Evolutionary conservation across 2,329 filamentous ascomycete species (phyloP).

Genomic region (Calonectria fujianensis): DNA sequence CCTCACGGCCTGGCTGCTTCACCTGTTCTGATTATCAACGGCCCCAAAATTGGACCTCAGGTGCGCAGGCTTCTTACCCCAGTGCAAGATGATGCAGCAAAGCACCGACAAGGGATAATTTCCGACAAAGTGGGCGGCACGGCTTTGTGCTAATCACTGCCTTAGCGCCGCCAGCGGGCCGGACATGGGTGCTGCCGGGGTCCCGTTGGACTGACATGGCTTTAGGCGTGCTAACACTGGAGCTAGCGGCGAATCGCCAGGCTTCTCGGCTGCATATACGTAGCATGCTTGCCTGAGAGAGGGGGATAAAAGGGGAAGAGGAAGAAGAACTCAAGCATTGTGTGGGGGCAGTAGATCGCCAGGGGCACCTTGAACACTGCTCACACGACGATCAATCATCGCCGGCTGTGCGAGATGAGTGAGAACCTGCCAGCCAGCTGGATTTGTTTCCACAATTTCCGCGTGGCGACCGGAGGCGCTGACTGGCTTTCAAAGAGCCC

Average conservation of each 20-base stretch:
- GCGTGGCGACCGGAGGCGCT: neutral
- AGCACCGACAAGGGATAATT: neutral
- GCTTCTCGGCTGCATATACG: neutral
- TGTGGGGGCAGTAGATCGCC: neutral
- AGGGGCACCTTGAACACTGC: neutral
- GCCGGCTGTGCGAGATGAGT: neutral
- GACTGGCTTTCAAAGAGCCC: neutral
- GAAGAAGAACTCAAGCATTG: neutral
- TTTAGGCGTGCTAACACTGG: neutral
- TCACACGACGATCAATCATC: neutral
- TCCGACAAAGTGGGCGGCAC: constrained; percentile 2
- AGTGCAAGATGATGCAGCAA: neutral
- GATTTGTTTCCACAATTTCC: neutral
- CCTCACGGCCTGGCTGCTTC: neutral
- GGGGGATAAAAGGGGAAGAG: neutral
- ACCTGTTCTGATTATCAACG: neutral
- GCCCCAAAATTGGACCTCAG: neutral
- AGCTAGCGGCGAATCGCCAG: neutral
- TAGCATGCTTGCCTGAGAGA: neutral
- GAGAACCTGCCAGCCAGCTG: neutral
- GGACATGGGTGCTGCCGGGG: neutral
- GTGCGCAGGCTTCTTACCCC: neutral
- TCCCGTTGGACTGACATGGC: neutral
- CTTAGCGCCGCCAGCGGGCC: neutral
- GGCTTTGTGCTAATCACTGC: neutral